phyloP scores from a whole-genome alignment of 306 rosid genomes.

The Vicia faba region DNA sequence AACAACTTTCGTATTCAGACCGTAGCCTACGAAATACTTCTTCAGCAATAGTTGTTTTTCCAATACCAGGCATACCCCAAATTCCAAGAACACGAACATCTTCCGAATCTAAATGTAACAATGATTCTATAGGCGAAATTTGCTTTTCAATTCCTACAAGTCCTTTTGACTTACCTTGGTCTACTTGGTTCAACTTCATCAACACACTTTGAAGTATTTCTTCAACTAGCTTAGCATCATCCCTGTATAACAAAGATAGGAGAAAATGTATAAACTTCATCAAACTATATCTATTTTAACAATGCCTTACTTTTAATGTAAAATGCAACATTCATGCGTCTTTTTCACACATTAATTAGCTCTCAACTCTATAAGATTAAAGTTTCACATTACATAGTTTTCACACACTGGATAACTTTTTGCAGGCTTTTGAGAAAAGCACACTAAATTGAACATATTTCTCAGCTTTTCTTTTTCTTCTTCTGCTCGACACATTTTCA shows the following conservation, averaged over 20 bases:
- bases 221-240: conserved; percentile 26
- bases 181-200: neutral
- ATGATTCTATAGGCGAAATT: conserved; percentile 24
- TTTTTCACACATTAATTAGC: too few relatives aligned
- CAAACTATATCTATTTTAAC: neutral
- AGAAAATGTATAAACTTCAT: neutral
- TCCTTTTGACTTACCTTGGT: neutral
- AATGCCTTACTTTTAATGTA: neutral
- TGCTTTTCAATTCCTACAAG: conserved; percentile 33
- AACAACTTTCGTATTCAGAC: conserved; percentile 15
- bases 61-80: conserved; percentile 35
- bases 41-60: conserved; percentile 34
- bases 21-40: neutral
- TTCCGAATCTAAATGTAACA: neutral
- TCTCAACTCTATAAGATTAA: too few relatives aligned
- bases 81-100: conserved; percentile 32
- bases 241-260: neutral
- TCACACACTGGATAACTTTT: too few relatives aligned
- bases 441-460: too few relatives aligned
- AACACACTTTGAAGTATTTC: conserved; percentile 6
- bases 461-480: too few relatives aligned
- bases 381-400: too few relatives aligned
- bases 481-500: too few relatives aligned
- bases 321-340: neutral
- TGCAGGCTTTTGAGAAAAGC: too few relatives aligned